These are phyloP conservation scores for Ramularia collo-cygni DNA, from an alignment of 2,329 filamentous ascomycete genomes.

Conservation along the genomic window DNA sequence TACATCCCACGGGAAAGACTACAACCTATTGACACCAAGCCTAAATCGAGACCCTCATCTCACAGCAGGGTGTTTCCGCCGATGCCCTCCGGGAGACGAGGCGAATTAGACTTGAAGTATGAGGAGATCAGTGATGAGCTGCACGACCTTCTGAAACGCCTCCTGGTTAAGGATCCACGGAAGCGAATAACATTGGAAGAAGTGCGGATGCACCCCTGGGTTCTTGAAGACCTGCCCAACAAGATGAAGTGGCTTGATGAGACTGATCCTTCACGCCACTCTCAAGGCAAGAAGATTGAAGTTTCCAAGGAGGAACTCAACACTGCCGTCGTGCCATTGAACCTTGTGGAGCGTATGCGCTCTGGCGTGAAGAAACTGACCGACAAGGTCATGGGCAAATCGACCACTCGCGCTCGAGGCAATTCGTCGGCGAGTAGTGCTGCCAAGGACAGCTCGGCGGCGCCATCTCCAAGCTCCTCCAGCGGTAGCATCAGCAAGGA, in stretches of 20 bases:
- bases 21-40: conserved; percentile 55
- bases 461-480: conserved; percentile 46
- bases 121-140: conserved; percentile 78
- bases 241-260: conserved; percentile 82
- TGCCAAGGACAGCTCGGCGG: conserved; percentile 47
- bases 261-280: conserved; percentile 74
- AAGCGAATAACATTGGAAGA: conserved; percentile 84
- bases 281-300: conserved; percentile 78
- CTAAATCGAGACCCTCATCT: conserved; percentile 40
- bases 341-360: conserved; percentile 74
- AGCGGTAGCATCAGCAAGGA: conserved; percentile 51
- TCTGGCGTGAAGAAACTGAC: conserved; percentile 54
- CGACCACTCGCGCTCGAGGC: conserved; percentile 33
- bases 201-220: conserved; percentile 92
- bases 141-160: conserved; percentile 66
- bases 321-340: conserved; percentile 81
- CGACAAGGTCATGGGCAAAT: conserved; percentile 40
- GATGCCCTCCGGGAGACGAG: conserved; percentile 58
- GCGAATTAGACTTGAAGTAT: conserved; percentile 72
- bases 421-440: conserved; percentile 48
- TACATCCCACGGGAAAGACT: conserved; percentile 79
- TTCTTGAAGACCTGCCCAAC: conserved; percentile 69
- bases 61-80: conserved; percentile 40
- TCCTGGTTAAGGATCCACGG: conserved; percentile 83
- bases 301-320: conserved; percentile 88